Conservation (phyloP, 2,329 filamentous ascomycete species). For the Alternaria rosae region DNA sequence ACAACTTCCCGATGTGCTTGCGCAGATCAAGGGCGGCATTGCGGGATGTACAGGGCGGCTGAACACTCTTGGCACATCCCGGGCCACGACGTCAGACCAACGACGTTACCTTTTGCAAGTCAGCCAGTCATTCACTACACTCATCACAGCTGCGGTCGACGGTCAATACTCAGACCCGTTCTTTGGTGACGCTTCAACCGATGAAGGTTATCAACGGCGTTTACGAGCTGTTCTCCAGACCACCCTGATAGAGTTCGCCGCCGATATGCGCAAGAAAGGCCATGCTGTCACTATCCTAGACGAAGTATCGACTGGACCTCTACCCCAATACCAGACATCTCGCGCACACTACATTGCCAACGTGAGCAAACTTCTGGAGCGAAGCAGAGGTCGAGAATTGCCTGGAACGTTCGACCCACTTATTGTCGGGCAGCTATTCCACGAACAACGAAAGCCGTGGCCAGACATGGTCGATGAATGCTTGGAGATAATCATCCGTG, state of each 20-base stretch:
- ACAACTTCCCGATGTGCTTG: slow-evolving; percentile 39
- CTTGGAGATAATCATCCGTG: slow-evolving; percentile 9
- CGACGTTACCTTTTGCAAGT: slow-evolving; percentile 57
- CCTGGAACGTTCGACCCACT: slow-evolving; percentile 33
- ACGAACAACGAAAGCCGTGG: slow-evolving; percentile 30
- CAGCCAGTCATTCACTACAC: slow-evolving; percentile 51
- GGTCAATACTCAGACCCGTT: slow-evolving; percentile 57
- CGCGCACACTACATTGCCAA: slow-evolving; percentile 29
- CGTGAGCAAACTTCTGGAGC: slow-evolving; percentile 27
- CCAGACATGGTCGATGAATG: slow-evolving; percentile 1
- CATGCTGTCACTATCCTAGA: slow-evolving; percentile 26
- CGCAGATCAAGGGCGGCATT: slow-evolving; percentile 29
- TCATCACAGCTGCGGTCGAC: slow-evolving; percentile 58
- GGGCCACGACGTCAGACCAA: slow-evolving; percentile 58
- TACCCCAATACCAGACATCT: too few relatives aligned
- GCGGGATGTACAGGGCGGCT: slow-evolving; percentile 41
- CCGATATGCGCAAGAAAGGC: slow-evolving; percentile 22
- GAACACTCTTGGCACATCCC: slow-evolving; percentile 57
- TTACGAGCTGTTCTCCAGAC: slow-evolving; percentile 35
- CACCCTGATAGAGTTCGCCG: slow-evolving; percentile 21
- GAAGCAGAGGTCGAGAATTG: slow-evolving; percentile 28
- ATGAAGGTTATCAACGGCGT: slow-evolving; percentile 25
- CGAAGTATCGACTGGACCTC: neutral
- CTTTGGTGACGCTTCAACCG: slow-evolving; percentile 49
- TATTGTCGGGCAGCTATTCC: slow-evolving; percentile 29